phyloP scores from a whole-genome alignment of 306 rosid species.

The Prunus fruticosa region DNA sequence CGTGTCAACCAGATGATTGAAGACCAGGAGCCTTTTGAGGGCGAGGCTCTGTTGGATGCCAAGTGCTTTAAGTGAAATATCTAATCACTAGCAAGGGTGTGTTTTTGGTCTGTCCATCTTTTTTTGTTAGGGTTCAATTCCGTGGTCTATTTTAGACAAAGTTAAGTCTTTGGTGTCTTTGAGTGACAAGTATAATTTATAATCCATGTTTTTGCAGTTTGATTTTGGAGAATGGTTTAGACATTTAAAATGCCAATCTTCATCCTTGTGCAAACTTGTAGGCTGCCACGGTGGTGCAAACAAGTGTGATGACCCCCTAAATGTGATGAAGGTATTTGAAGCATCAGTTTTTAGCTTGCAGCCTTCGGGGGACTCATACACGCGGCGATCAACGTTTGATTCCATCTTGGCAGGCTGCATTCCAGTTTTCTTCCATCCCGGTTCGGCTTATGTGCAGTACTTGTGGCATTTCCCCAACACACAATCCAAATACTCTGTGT shows the following conservation, averaged over 20 bases:
- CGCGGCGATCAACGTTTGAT: conserved; percentile 51
- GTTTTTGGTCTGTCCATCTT: conserved; percentile 4
- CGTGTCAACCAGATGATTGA: conserved; percentile 79
- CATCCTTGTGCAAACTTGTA: conserved; percentile 33
- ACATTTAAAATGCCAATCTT: background rate
- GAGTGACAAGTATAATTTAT: conserved; percentile 2
- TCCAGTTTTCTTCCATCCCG: conserved; percentile 55
- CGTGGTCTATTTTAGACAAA: conserved; percentile 22
- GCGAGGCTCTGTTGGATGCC: conserved; percentile 75
- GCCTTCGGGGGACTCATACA: conserved; percentile 59
- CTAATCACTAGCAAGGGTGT: conserved; percentile 3
- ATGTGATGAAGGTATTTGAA: conserved; percentile 35
- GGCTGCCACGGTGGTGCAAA: conserved; percentile 11
- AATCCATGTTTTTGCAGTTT: background rate
- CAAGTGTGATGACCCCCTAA: conserved; percentile 30
- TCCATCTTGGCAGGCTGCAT: conserved; percentile 57
- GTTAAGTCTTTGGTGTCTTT: background rate
- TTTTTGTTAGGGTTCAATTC: conserved; percentile 14
- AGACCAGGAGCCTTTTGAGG: conserved; percentile 81
- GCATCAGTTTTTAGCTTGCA: conserved; percentile 51
- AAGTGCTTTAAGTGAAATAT: conserved; percentile 71
- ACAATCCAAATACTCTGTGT: conserved; percentile 35
- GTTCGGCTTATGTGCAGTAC: conserved; percentile 53
- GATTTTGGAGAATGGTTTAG: background rate
- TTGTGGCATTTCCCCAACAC: conserved; percentile 50